phyloP scores from a whole-genome alignment of 1,139 yeast species.

The Arxiozyma heterogenica region DNA sequence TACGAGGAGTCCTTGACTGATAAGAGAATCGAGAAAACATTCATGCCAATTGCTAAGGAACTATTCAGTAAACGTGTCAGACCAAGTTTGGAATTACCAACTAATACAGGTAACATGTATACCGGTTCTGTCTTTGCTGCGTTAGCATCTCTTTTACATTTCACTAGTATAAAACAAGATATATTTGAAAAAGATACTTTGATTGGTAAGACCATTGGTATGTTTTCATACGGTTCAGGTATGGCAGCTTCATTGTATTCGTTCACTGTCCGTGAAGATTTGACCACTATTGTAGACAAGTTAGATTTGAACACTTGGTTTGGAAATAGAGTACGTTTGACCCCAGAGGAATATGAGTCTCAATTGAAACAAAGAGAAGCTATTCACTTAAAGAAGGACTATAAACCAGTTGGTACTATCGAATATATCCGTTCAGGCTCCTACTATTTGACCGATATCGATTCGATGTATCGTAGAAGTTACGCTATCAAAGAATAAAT shows the following conservation, averaged over 20 bases:
- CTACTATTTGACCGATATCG: conserved; percentile 75
- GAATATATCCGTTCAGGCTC: conserved; percentile 67
- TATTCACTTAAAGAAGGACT: conserved; percentile 72
- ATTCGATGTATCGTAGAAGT: conserved; percentile 80
- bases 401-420: conserved; percentile 68
- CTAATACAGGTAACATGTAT: conserved; percentile 98
- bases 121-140: conserved; percentile 91
- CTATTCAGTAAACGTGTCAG: conserved; percentile 59
- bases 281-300: conserved; percentile 53
- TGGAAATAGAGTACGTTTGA: conserved; percentile 45
- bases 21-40: conserved; percentile 74
- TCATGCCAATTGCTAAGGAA: conserved; percentile 71
- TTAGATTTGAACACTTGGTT: conserved; percentile 58
- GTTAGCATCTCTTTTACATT: conserved; percentile 69
- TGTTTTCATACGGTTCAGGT: conserved; percentile 98
- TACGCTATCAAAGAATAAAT: conserved; percentile 53
- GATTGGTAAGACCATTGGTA: conserved; percentile 77
- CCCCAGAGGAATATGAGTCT: conserved; percentile 75
- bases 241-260: conserved; percentile 87
- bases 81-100: conserved; percentile 80
- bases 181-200: conserved; percentile 26
- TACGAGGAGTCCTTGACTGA: conserved; percentile 77
- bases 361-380: conserved; percentile 82
- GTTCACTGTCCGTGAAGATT: conserved; percentile 71
- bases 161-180: conserved; percentile 54